These are phyloP conservation scores for Phaseolus lunatus DNA, from an alignment of 306 rosid genomes.

Conservation along the genomic window DNA sequence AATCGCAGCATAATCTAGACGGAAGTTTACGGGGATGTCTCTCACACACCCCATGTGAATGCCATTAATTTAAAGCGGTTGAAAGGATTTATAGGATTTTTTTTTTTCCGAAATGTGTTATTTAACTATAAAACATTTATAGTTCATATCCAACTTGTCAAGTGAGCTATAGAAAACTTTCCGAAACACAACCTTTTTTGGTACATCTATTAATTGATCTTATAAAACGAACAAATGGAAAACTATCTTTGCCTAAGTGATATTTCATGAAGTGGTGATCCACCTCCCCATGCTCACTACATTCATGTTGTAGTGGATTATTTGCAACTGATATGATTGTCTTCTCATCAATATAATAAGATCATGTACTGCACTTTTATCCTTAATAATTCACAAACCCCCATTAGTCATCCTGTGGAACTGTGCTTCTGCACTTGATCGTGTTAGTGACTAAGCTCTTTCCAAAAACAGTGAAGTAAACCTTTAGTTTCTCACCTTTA, in stretches of 20 bases:
- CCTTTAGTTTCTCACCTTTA: no score
- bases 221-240: not conserved
- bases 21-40: not conserved
- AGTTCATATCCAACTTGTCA: not conserved
- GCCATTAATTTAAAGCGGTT: slow-evolving; percentile 8
- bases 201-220: not conserved
- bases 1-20: not conserved
- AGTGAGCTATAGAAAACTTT: not conserved
- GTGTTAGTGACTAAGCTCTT: no score
- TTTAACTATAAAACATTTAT: not conserved
- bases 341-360: not conserved
- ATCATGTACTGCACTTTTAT: no score
- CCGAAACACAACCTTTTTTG: not conserved
- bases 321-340: not conserved
- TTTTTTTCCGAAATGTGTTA: not conserved
- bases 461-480: no score
- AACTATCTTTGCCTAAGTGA: not conserved
- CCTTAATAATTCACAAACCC: no score
- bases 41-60: slow-evolving; percentile 36
- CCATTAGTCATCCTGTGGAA: no score
- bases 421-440: no score
- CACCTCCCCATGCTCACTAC: no score
- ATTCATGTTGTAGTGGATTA: no score
- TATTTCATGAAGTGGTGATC: not conserved
- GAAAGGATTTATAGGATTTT: no score